Percentiles rank a stretch among this genome's conserved stretches.
Evolutionary conservation across 2,329 filamentous ascomycete genomes (phyloP).

Genomic region (Aspergillus hiratsukae): DNA sequence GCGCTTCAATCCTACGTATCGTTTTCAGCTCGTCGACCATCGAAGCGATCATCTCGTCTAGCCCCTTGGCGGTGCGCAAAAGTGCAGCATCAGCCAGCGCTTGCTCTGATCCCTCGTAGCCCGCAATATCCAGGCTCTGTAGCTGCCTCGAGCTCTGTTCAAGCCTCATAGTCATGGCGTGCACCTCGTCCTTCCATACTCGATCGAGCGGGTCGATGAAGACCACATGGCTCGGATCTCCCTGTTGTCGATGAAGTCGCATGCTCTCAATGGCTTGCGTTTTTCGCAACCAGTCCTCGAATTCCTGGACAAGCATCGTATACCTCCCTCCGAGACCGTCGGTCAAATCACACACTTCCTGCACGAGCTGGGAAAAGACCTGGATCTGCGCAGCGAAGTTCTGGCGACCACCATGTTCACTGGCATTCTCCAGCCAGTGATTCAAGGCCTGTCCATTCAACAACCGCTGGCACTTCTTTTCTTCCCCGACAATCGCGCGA

Average conservation of each 20-base stretch:
- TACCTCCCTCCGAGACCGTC: slow-evolving; percentile 26
- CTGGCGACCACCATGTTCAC: slow-evolving; percentile 21
- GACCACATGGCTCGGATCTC: slow-evolving; percentile 8
- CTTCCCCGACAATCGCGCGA: slow-evolving; percentile 25
- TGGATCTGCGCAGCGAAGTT: slow-evolving; percentile 36
- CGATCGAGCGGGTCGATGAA: slow-evolving; percentile 35
- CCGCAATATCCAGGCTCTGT: slow-evolving; percentile 33
- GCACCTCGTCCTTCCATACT: slow-evolving; percentile 32
- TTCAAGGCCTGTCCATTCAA: slow-evolving; percentile 34
- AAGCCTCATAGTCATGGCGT: slow-evolving; percentile 27
- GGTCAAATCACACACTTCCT: slow-evolving; percentile 34
- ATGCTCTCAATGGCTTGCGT: slow-evolving; percentile 22
- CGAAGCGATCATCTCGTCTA: slow-evolving; percentile 27
- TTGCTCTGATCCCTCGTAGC: slow-evolving; percentile 22
- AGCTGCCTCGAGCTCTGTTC: slow-evolving; percentile 34
- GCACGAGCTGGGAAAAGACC: slow-evolving; percentile 35
- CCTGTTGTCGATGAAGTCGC: slow-evolving; percentile 10
- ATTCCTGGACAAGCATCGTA: slow-evolving; percentile 23
- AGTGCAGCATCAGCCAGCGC: slow-evolving; percentile 28
- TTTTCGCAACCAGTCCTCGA: slow-evolving; percentile 35
- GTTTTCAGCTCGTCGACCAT: slow-evolving; percentile 36
- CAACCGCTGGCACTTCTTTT: slow-evolving; percentile 29
- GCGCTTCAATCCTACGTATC: slow-evolving; percentile 33
- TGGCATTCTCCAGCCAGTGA: slow-evolving; percentile 30
- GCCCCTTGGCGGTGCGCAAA: slow-evolving; percentile 22